Percentiles rank a stretch among this genome's conserved stretches.
Conservation (phyloP, 2,329 filamentous ascomycete species). For the Scolecobasidium constrictum region DNA sequence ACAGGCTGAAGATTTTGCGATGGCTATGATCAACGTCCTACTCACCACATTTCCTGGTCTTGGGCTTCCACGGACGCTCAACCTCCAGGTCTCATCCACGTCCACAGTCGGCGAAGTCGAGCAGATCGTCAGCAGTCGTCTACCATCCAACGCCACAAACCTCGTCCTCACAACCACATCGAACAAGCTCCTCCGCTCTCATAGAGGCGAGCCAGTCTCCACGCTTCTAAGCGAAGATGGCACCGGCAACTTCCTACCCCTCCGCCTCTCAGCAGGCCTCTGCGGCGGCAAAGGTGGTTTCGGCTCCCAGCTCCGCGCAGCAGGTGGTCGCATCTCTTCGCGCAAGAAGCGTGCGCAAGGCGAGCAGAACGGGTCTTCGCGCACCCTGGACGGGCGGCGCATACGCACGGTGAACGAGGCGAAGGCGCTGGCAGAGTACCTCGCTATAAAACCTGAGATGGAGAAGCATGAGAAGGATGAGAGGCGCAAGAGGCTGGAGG, state of each 20-base stretch:
- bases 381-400: slow-evolving; percentile 84
- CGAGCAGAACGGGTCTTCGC: slow-evolving; percentile 79
- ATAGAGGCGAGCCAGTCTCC: slow-evolving; percentile 43
- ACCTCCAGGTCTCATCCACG: slow-evolving; percentile 57
- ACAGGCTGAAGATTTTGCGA: too few species aligned
- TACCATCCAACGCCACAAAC: slow-evolving; percentile 41
- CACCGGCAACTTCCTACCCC: slow-evolving; percentile 61
- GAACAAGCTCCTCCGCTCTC: slow-evolving; percentile 55
- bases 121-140: slow-evolving; percentile 47
- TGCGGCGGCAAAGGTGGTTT: slow-evolving; percentile 97
- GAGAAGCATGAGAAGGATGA: slow-evolving; percentile 87
- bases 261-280: slow-evolving; percentile 68
- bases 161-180: slow-evolving; percentile 74
- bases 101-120: slow-evolving; percentile 59
- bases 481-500: slow-evolving; percentile 72
- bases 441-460: slow-evolving; percentile 95
- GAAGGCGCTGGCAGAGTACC: slow-evolving; percentile 87
- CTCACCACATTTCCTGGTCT: slow-evolving; percentile 77
- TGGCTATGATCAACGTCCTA: slow-evolving; percentile 68
- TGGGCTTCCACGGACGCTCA: slow-evolving; percentile 69
- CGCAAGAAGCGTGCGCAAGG: slow-evolving; percentile 74
- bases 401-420: slow-evolving; percentile 89
- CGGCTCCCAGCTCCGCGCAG: slow-evolving; percentile 90
- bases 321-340: slow-evolving; percentile 97
- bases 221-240: slow-evolving; percentile 50